Conservation (phyloP, 139 green algal genomes). For the Trebouxia sp. region DNA sequence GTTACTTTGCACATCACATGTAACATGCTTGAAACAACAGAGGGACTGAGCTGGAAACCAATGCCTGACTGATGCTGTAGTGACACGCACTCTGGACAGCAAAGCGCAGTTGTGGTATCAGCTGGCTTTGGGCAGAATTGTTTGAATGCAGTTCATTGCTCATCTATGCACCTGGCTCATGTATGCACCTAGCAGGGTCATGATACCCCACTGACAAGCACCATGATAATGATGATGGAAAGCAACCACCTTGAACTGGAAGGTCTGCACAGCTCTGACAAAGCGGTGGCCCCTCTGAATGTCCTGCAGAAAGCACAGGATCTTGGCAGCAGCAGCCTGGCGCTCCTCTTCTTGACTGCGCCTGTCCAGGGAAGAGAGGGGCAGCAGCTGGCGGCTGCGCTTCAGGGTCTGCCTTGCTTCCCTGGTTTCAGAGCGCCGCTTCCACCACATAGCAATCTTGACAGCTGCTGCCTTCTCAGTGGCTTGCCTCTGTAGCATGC, state of each 20-base stretch:
- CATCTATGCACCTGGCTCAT: no score
- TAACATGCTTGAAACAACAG: no score
- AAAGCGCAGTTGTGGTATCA: no score
- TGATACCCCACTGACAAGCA: no score
- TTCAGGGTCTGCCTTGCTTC: neutral
- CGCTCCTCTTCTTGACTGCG: neutral
- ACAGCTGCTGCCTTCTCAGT: neutral
- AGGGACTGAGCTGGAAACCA: no score
- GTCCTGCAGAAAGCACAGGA: neutral
- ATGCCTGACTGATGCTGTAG: no score
- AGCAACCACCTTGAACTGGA: neutral
- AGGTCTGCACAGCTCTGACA: neutral
- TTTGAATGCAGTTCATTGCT: no score
- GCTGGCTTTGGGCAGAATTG: no score
- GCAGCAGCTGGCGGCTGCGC: neutral
- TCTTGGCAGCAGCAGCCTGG: neutral
- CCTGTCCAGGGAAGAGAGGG: neutral
- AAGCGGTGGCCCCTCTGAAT: neutral
- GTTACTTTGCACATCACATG: no score
- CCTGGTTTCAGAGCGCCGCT: neutral
- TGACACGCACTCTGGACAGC: no score
- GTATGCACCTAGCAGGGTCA: no score
- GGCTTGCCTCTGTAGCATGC: neutral
- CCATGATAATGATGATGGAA: no score
- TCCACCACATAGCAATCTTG: slow-evolving; percentile 8